A percentile compares a stretch with the other conserved stretches of the same genome.
Evolutionary conservation across 768 basidiomycete species (phyloP).

Genomic region (Holtermanniella nyarrowii): DNA sequence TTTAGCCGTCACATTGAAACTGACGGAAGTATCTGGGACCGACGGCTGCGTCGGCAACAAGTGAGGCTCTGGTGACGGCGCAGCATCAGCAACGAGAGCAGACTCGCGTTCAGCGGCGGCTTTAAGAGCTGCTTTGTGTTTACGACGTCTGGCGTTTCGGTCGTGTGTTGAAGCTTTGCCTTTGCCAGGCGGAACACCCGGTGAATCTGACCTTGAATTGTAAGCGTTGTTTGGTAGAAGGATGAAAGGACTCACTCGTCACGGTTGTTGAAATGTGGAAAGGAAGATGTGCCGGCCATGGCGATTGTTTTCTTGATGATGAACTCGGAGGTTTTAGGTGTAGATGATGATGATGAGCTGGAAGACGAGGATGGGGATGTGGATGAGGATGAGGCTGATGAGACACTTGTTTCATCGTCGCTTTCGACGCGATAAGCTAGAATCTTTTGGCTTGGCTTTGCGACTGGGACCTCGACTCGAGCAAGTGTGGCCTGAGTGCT

Average conservation of each 20-base stretch:
- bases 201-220: neutral
- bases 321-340: neutral
- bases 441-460: neutral
- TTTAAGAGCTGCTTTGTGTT: conserved; percentile 11
- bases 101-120: neutral
- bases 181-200: conserved; percentile 18
- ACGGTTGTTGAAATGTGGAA: conserved; percentile 4
- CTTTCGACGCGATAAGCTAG: no score
- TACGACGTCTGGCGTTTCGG: conserved; percentile 19
- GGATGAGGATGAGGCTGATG: neutral
- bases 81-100: neutral
- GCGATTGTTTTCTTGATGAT: neutral
- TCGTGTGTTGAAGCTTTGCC: conserved; percentile 23
- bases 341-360: neutral
- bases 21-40: conserved; percentile 1
- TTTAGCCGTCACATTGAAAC: conserved; percentile 15
- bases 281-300: neutral
- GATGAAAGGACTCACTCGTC: neutral
- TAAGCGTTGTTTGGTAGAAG: neutral
- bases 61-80: neutral
- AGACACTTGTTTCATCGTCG: no score
- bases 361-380: conserved; percentile 2
- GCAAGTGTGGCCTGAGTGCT: neutral
- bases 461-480: neutral
- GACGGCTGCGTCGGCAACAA: conserved; percentile 2